Conservation (phyloP, 2,329 filamentous ascomycete genomes). For the Beauveria medogensis region DNA sequence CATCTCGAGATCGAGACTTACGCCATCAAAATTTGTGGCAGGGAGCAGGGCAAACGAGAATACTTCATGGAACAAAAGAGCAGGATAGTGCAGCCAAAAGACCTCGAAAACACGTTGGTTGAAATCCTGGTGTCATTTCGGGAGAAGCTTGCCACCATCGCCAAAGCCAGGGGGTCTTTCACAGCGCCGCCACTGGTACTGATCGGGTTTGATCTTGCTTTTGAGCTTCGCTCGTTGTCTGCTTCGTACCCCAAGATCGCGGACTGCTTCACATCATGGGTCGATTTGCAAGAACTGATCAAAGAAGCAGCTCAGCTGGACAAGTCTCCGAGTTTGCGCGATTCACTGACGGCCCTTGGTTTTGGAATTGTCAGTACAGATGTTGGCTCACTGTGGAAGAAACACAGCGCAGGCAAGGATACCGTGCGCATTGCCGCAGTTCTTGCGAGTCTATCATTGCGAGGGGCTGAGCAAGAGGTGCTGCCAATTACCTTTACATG, state of each 20-base stretch:
- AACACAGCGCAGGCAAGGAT: conserved; percentile 4
- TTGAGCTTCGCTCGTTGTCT: background rate
- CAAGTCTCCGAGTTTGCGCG: background rate
- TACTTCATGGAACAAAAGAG: background rate
- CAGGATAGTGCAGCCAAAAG: background rate
- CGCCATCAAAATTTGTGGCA: background rate
- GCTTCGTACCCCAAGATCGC: background rate
- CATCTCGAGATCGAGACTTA: background rate
- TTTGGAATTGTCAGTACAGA: background rate
- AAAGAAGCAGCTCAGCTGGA: background rate
- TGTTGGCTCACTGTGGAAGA: background rate
- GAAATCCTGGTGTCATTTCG: background rate
- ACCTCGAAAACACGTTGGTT: background rate
- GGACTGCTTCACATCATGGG: background rate
- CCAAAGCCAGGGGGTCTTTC: background rate
- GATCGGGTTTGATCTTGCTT: background rate
- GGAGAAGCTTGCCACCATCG: background rate
- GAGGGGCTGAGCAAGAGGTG: background rate
- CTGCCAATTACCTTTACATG: background rate
- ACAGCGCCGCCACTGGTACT: background rate
- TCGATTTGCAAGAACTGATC: conserved; percentile 3
- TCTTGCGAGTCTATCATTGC: background rate
- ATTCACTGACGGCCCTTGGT: background rate
- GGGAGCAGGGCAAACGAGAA: conserved; percentile 5
- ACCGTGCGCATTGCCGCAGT: background rate